phyloP scores from a whole-genome alignment of 1,284 basidiomycete genomes.

The Microbotryum scabiosae region DNA sequence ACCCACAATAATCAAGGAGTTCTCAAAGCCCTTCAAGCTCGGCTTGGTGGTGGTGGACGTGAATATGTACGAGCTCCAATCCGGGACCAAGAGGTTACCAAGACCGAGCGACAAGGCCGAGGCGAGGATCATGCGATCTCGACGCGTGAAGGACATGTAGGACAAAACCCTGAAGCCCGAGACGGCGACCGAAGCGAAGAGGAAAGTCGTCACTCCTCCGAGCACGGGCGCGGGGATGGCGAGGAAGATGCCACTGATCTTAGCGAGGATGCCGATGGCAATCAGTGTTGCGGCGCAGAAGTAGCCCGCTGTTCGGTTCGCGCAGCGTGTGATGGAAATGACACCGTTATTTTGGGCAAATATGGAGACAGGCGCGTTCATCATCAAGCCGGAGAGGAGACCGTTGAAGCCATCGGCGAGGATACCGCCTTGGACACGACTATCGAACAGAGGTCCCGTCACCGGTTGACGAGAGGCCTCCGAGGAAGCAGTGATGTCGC shows the following conservation, averaged over 20 bases:
- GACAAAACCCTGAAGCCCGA: constrained; percentile 67
- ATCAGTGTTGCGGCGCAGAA: constrained; percentile 12
- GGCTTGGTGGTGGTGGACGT: constrained; percentile 46
- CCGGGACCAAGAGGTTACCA: constrained; percentile 49
- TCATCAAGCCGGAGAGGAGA: constrained; percentile 61
- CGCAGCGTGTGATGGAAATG: constrained; percentile 67
- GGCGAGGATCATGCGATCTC: constrained; percentile 60
- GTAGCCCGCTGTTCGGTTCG: constrained; percentile 58
- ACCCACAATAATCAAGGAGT: constrained; percentile 58
- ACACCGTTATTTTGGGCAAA: constrained; percentile 75
- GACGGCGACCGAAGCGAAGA: constrained; percentile 41
- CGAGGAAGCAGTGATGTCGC: constrained; percentile 73
- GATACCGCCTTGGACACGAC: constrained; percentile 73
- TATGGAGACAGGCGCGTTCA: constrained; percentile 61
- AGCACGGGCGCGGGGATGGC: constrained; percentile 66
- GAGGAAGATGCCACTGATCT: constrained; percentile 49
- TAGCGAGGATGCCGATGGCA: constrained; percentile 48
- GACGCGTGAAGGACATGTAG: constrained; percentile 55
- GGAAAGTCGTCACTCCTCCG: constrained; percentile 53
- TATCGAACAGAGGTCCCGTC: constrained; percentile 51
- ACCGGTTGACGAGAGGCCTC: constrained; percentile 61
- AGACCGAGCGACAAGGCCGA: constrained; percentile 60
- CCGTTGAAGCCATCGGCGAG: constrained; percentile 60
- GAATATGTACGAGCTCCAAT: constrained; percentile 40
- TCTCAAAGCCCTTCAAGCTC: constrained; percentile 61